phyloP scores from a whole-genome alignment of 2,329 filamentous ascomycete genomes.

The Ramularia endophylla region DNA sequence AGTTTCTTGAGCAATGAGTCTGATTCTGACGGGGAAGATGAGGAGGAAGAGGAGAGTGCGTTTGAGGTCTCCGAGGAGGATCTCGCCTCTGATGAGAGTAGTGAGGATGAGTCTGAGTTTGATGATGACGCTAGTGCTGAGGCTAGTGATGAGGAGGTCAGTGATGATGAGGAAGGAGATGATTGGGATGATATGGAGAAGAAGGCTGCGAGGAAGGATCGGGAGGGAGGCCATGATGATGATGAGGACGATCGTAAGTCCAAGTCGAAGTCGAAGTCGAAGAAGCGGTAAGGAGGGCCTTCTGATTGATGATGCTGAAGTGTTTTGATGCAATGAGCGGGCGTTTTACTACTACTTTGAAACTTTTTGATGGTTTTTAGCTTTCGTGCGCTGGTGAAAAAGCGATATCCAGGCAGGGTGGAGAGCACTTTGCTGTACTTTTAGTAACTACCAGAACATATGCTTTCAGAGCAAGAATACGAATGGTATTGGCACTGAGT shows the following conservation, averaged over 20 bases:
- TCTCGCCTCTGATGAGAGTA: slow-evolving; percentile 67
- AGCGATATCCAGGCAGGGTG: too few relatives aligned
- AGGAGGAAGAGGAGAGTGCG: slow-evolving; percentile 80
- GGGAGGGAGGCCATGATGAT: slow-evolving; percentile 49
- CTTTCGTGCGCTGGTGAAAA: too few relatives aligned
- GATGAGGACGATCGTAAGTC: slow-evolving; percentile 64
- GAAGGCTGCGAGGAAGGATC: slow-evolving; percentile 65
- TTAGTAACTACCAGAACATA: too few relatives aligned
- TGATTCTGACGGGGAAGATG: slow-evolving; percentile 71
- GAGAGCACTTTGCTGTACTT: too few relatives aligned
- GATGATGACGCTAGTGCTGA: slow-evolving; percentile 83
- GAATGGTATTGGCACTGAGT: too few relatives aligned
- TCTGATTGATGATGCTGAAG: too few relatives aligned
- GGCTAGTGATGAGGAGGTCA: slow-evolving; percentile 64
- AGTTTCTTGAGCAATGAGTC: slow-evolving; percentile 82
- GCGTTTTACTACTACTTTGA: too few relatives aligned
- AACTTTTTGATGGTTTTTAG: too few relatives aligned
- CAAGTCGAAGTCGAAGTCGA: slow-evolving; percentile 42
- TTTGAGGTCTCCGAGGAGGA: slow-evolving; percentile 90
- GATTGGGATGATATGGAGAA: slow-evolving; percentile 90
- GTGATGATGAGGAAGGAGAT: slow-evolving; percentile 64
- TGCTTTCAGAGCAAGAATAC: too few relatives aligned
- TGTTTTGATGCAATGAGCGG: too few relatives aligned
- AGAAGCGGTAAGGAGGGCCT: slow-evolving; percentile 17
- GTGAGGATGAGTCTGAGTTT: slow-evolving; percentile 87